Evolutionary conservation across 805 yeast genomes (phyloP), one percentile per base, ranked within the genome.

Genomic region (Grigorovia humatica): DNA sequence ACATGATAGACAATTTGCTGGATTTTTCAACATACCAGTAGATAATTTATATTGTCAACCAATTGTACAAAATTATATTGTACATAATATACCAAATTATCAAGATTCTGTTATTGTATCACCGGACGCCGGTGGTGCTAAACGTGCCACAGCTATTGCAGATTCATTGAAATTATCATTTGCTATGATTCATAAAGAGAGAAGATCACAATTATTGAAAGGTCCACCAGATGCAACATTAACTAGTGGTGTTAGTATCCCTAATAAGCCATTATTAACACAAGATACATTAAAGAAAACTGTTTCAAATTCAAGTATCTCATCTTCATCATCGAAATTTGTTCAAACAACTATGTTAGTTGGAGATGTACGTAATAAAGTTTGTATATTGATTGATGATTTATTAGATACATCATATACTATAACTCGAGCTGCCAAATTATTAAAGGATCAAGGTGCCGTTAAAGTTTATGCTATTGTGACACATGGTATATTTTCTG

Each of bases 91-190:
- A 51, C 91, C 95, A n/a, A 70, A 86, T 55, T 88, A 82, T 64
- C 79, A 79, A 57, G 84, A 89, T 43, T 85, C 91, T 44, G 96
- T 93, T 8, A 81, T 93, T 59, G 97, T 93, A 38, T 88, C 96
- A 1, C 99, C 99, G 0, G 99, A 93, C 70, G 93, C 97, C 20
- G 99, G 99, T 63, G 99, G 99, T 55, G 99, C 99, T 48, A 93
- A 93, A 68, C 74, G 99, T 57, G 97, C 99, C 35, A 87, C 96
- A 1, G 84, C 91, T 1, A 78, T 93, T 54, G 99, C 99, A 1
- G 99, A 93, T 70, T 79, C 85, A 1, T 71, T 93, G 52, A 89
- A 88, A 18, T 78, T 93, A 73, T 79, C 89, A 27, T 90, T 93
- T 72, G 99, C 99, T 0, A 74, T 93, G 68, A 89, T 93, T 57